These are phyloP conservation scores for Russula dissimulans DNA, from an alignment of 768 basidiomycete species.

Conservation along the genomic window DNA sequence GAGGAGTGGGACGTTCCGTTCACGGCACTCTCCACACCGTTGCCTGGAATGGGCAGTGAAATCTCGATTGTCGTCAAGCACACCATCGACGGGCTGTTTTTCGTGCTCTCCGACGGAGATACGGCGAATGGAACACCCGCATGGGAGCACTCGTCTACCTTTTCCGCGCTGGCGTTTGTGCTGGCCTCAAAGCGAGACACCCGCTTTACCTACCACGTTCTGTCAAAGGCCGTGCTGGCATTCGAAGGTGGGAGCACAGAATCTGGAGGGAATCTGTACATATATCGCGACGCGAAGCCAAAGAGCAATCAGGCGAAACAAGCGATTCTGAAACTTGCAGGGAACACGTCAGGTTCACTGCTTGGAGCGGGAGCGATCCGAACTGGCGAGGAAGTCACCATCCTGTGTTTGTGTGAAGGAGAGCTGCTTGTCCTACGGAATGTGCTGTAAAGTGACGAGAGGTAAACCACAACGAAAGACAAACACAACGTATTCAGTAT, in stretches of 20 bases:
- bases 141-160: conserved; percentile 80
- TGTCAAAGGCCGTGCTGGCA: conserved; percentile 51
- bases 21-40: conserved; percentile 56
- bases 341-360: conserved; percentile 61
- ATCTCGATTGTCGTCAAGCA: conserved; percentile 57
- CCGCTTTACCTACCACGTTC: conserved; percentile 73
- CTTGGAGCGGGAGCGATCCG: conserved; percentile 60
- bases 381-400: conserved; percentile 27
- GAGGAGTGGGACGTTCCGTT: conserved; percentile 31
- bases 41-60: conserved; percentile 42
- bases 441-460: conserved; percentile 22
- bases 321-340: conserved; percentile 66
- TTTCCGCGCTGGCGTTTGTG: conserved; percentile 86
- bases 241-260: conserved; percentile 70
- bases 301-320: conserved; percentile 66
- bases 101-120: conserved; percentile 22
- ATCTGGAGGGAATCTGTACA: conserved; percentile 75
- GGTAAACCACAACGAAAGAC: conserved; percentile 8
- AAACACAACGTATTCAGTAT: conserved; percentile 16
- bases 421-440: conserved; percentile 54
- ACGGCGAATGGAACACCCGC: conserved; percentile 22
- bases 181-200: conserved; percentile 88
- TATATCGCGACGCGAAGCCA: conserved; percentile 55
- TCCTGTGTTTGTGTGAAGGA: conserved; percentile 71
- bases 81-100: conserved; percentile 31